Percentiles rank a stretch among this genome's conserved stretches.
These are phyloP conservation scores for Fusarium multiceps DNA, from an alignment of 2,329 filamentous ascomycete species.

Conservation along the genomic window DNA sequence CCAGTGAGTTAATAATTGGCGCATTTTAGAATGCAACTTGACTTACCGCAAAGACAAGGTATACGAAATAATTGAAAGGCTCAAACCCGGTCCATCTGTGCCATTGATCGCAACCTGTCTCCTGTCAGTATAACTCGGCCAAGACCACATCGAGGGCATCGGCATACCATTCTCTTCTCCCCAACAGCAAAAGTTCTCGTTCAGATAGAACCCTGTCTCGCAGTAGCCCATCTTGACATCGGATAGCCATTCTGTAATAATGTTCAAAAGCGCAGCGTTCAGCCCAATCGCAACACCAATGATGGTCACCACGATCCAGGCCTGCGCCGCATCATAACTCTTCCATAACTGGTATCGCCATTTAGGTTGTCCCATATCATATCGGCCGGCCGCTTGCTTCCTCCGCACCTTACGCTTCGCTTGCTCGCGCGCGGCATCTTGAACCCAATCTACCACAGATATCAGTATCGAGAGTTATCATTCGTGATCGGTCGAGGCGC, in stretches of 20 bases:
- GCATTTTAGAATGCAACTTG: background rate
- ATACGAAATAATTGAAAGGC: conserved; percentile 85
- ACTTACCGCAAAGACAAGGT: conserved; percentile 83
- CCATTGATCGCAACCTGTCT: conserved; percentile 84
- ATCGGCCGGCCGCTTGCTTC: conserved; percentile 77
- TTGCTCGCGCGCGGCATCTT: conserved; percentile 94
- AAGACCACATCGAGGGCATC: background rate
- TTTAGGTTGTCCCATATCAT: conserved; percentile 74
- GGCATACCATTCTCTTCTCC: conserved; percentile 82
- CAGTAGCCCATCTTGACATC: conserved; percentile 98
- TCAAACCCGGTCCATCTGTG: conserved; percentile 84
- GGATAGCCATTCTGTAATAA: conserved; percentile 95
- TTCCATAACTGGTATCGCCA: conserved; percentile 87
- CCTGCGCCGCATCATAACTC: conserved; percentile 95
- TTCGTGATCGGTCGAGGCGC: conserved; percentile 31
- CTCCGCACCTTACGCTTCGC: conserved; percentile 80
- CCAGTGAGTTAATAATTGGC: conserved; percentile 13
- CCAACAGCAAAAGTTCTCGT: conserved; percentile 98
- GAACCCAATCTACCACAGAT: conserved; percentile 81
- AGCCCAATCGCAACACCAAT: conserved; percentile 93
- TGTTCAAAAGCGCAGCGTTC: conserved; percentile 93
- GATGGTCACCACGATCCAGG: conserved; percentile 96
- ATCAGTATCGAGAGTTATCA: conserved; percentile 47
- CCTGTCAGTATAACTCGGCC: conserved; percentile 10
- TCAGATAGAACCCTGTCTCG: conserved; percentile 94